Evolutionary conservation across 2,329 filamentous ascomycete genomes (phyloP).

Genomic region (Hawksworthiomyces lignivorus): DNA sequence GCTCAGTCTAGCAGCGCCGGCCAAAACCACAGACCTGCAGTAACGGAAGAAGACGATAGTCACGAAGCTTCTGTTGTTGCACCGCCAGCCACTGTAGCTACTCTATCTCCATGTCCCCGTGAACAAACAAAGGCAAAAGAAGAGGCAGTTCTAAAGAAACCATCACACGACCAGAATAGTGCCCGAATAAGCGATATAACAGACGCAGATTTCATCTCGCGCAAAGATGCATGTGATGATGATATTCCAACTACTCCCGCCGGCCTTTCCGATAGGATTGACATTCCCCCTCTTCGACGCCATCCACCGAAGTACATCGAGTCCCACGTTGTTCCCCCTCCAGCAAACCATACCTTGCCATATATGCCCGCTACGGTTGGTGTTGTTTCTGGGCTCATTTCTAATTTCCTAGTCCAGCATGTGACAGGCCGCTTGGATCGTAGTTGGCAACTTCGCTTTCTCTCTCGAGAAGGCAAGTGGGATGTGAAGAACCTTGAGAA

Average conservation of each 20-base stretch:
- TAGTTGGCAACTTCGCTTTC: conserved; percentile 84
- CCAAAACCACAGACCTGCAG: too few species aligned
- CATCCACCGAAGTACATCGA: conserved; percentile 53
- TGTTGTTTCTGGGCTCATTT: conserved; percentile 70
- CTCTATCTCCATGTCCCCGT: background rate
- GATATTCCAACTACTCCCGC: conserved; percentile 40
- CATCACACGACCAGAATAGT: background rate
- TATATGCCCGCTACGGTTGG: conserved; percentile 72
- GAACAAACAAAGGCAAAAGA: background rate
- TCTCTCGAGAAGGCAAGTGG: conserved; percentile 90
- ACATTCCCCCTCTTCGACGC: conserved; percentile 39
- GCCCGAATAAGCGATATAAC: conserved; percentile 27
- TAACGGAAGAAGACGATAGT: too few species aligned
- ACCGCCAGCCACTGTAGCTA: background rate
- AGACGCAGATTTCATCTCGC: conserved; percentile 28
- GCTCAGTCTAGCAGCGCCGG: too few species aligned
- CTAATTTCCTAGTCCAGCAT: conserved; percentile 68
- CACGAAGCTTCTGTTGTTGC: too few species aligned
- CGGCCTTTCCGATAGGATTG: conserved; percentile 28
- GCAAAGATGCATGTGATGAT: conserved; percentile 20
- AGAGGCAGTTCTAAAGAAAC: too few species aligned
- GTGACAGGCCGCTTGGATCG: conserved; percentile 72
- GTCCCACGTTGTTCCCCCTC: conserved; percentile 62
- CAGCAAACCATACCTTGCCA: conserved; percentile 75
- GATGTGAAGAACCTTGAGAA: conserved; percentile 94